phyloP scores from a whole-genome alignment of 495 filamentous ascomycete species.

The Aspergillus ellipticus region DNA sequence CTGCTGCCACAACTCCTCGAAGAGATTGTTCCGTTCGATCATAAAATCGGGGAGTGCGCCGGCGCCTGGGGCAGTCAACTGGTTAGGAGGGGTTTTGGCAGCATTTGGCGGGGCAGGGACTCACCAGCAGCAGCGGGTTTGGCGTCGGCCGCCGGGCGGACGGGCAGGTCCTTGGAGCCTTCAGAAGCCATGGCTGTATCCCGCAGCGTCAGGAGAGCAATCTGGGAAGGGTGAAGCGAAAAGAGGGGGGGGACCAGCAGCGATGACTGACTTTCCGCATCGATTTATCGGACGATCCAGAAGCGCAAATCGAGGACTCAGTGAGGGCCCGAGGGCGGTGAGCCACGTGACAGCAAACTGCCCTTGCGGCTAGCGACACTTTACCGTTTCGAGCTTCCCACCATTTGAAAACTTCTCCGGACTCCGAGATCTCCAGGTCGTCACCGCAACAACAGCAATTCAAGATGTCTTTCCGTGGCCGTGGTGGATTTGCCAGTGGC shows the following conservation, averaged over 20 bases:
- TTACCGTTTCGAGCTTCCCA: conserved; percentile 48
- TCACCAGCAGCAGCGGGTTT: conserved; percentile 21
- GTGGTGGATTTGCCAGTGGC: conserved; percentile 42
- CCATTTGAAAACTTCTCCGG: conserved; percentile 49
- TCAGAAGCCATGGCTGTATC: conserved; percentile 36
- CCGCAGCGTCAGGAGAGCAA: conserved; percentile 18
- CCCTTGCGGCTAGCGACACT: conserved; percentile 45
- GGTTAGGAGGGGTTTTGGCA: conserved; percentile 28
- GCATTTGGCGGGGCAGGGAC: conserved; percentile 17
- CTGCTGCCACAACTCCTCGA: conserved; percentile 81
- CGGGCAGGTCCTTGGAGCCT: conserved; percentile 38
- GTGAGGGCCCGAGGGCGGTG: conserved; percentile 38
- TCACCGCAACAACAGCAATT: conserved; percentile 25
- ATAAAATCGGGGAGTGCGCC: conserved; percentile 73
- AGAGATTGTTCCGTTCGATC: conserved; percentile 76
- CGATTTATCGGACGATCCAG: conserved; percentile 7
- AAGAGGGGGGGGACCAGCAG: conserved; percentile 6
- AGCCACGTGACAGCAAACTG: conserved; percentile 38
- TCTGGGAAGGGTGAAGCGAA: conserved; percentile 11
- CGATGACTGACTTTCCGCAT: conserved; percentile 20
- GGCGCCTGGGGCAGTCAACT: conserved; percentile 20
- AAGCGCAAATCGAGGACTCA: conserved; percentile 14
- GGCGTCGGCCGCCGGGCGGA: conserved; percentile 35
- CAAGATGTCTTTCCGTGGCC: conserved; percentile 54
- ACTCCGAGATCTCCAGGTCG: conserved; percentile 22